Evolutionary conservation across 2,329 filamentous ascomycete species (phyloP).

Genomic region (Cladorrhinum sp.): DNA sequence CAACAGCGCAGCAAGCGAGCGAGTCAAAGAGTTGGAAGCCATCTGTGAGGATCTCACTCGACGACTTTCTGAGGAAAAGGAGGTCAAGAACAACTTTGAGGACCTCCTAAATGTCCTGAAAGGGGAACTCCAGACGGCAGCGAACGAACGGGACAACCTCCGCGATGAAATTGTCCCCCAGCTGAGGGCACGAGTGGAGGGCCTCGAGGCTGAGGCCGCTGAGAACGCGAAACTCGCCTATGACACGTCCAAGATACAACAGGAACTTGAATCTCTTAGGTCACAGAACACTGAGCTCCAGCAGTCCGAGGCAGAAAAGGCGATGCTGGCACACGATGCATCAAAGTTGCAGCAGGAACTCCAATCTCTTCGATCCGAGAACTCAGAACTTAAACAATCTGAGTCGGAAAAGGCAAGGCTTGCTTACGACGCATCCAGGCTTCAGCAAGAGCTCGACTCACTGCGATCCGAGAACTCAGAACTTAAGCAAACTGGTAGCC

Average conservation of each 20-base stretch:
- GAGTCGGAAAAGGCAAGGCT: conserved; percentile 45
- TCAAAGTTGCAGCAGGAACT: conserved; percentile 84
- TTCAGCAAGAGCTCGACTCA: conserved; percentile 78
- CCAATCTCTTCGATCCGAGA: conserved; percentile 55
- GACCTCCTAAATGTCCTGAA: conserved; percentile 83
- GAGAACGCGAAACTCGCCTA: conserved; percentile 73
- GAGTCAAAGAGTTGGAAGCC: conserved; percentile 74
- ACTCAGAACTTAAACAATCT: conserved; percentile 54
- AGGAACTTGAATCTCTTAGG: conserved; percentile 72
- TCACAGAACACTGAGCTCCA: conserved; percentile 26
- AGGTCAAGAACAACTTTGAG: conserved; percentile 89
- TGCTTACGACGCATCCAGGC: conserved; percentile 65
- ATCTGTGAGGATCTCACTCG: conserved; percentile 80
- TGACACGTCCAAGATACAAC: conserved; percentile 80
- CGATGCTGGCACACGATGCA: conserved; percentile 51
- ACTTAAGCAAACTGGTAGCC: conserved; percentile 22
- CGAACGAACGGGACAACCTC: conserved; percentile 88
- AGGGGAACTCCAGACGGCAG: conserved; percentile 74
- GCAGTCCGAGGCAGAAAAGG: conserved; percentile 63
- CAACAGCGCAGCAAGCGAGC: conserved; percentile 53
- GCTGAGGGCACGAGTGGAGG: conserved; percentile 71
- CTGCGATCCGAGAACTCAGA: conserved; percentile 47
- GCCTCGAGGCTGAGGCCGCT: conserved; percentile 70
- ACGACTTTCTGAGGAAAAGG: conserved; percentile 77
- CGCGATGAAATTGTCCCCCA: conserved; percentile 84